Evolutionary conservation across 2,329 filamentous ascomycete species (phyloP), one percentile per base, ranked within the genome.

Genomic region (Cladorrhinum sp.): DNA sequence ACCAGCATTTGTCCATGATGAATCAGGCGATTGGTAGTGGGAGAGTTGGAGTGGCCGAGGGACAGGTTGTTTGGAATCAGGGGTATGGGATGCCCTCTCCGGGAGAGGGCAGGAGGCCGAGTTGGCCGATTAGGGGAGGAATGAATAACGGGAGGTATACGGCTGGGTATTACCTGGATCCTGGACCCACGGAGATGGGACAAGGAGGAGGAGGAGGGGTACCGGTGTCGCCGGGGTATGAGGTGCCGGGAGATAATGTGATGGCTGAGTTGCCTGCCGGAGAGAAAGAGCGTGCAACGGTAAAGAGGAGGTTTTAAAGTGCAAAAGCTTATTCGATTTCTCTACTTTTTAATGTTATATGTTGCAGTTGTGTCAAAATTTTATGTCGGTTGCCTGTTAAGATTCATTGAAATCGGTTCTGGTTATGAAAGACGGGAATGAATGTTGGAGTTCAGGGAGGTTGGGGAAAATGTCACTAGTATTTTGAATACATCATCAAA

Each of bases 1-100:
- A 57, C 9, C 54, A 57, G 2, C 54, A 57, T 10, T 20, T 57
- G 21, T 48, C 23, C 2, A 57, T 57, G 54, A 36, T 57, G 16
- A 57, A 57, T 26, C 54, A 57, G 42, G 36, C 39, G 12, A 16
- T 57, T 14, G 54, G 39, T 3, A 46, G 42, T 21, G 42, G 36
- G 26, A 30, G 26, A 10, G 14, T 36, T 3, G 33, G 7, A 36
- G 33, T 36, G 14, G 9, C 26, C 4, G 26, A 30, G 26, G 26
- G 26, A 10, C 4, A 4, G 26, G 10, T 30, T 36, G 9, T 3
- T 9, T 46, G 42, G 42, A 46, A 46, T 21, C 42, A 46, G n/a
- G 42, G 42, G 42, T 46, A 46, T 12, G 42, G 42, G 42, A 46
- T 46, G 14, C n/a, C n/a, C 3, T 18, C n/a, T 18, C 42, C 42